phyloP scores from a whole-genome alignment of 2,329 filamentous ascomycete species.

The Fusarium oxysporum region DNA sequence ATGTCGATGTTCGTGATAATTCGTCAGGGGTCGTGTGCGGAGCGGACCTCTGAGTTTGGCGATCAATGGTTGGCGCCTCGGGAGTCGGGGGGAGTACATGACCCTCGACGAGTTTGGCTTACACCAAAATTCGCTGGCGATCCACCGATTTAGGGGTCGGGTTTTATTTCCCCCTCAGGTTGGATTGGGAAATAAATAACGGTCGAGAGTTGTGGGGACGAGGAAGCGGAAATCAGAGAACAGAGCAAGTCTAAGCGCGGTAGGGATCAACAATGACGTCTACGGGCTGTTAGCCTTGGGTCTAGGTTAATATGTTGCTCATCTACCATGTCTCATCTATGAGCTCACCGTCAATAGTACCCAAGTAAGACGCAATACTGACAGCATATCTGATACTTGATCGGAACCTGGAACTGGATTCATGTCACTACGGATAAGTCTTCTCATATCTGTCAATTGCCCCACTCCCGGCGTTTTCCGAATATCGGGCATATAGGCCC shows the following conservation, averaged over 20 bases:
- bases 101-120: neutral
- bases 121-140: neutral
- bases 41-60: neutral
- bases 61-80: neutral
- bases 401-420: too few species aligned
- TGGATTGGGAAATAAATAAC: neutral
- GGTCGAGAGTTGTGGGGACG: neutral
- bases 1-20: neutral
- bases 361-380: too few species aligned
- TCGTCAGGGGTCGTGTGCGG: neutral
- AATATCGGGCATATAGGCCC: too few species aligned
- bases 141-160: neutral
- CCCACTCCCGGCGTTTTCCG: too few species aligned
- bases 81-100: neutral
- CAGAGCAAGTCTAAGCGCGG: fast-evolving
- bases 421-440: too few species aligned
- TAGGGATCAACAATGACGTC: neutral
- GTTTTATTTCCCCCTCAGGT: fast-evolving
- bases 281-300: neutral
- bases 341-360: too few species aligned
- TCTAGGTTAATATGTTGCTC: neutral
- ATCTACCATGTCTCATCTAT: too few species aligned
- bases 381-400: too few species aligned
- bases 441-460: too few species aligned
- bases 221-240: neutral